phyloP scores from a whole-genome alignment of 495 filamentous ascomycete genomes.

The Aspergillus mulundensis region DNA sequence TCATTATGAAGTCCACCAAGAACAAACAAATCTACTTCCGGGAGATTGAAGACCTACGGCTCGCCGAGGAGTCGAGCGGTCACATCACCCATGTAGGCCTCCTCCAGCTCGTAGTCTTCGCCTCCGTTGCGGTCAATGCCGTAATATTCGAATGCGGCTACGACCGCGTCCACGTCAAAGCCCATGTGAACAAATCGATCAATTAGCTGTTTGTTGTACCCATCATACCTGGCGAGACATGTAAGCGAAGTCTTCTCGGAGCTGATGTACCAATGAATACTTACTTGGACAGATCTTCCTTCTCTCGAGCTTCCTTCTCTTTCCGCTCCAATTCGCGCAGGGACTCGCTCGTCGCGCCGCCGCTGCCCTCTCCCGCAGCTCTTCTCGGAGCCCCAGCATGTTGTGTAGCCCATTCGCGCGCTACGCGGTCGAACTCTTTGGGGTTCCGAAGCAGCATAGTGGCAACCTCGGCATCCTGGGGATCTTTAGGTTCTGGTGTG shows the following conservation, averaged over 20 bases:
- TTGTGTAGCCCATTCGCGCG: conserved; percentile 83
- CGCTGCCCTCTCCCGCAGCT: conserved; percentile 45
- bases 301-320: conserved; percentile 32
- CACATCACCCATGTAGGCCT: conserved; percentile 84
- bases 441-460: conserved; percentile 80
- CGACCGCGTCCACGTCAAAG: conserved; percentile 84
- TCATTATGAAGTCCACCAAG: conserved; percentile 10
- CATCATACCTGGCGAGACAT: conserved; percentile 62
- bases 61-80: conserved; percentile 82
- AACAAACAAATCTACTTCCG: conserved; percentile 4
- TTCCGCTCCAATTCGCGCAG: conserved; percentile 49
- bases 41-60: conserved; percentile 31
- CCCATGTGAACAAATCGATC: conserved; percentile 93
- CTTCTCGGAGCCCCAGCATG: conserved; percentile 74
- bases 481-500: conserved; percentile 92
- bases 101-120: conserved; percentile 77
- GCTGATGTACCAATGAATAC: background rate
- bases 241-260: conserved; percentile 5
- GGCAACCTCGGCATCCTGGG: conserved; percentile 94
- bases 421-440: conserved; percentile 73
- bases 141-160: conserved; percentile 76
- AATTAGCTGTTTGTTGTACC: conserved; percentile 82
- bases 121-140: conserved; percentile 75
- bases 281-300: conserved; percentile 46
- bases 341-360: conserved; percentile 44